Evolutionary conservation across 2,329 filamentous ascomycete species (phyloP).

Genomic region (Talaromyces piceae): DNA sequence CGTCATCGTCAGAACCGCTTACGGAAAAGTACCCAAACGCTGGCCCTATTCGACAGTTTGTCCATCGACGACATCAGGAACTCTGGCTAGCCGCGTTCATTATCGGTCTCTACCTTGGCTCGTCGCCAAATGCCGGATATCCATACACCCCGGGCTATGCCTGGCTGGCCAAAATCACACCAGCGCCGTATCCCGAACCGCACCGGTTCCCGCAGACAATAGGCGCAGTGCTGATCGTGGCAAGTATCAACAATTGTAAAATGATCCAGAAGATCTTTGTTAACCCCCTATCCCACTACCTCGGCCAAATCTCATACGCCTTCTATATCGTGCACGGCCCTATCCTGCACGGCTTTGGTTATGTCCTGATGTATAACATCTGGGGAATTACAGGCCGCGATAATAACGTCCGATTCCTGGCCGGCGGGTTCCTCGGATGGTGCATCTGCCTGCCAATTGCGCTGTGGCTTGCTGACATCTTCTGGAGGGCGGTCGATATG

Average conservation of each 20-base stretch:
- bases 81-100: slow-evolving; percentile 33
- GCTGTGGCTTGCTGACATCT: slow-evolving; percentile 52
- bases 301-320: slow-evolving; percentile 42
- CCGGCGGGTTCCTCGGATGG: slow-evolving; percentile 35
- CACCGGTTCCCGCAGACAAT: slow-evolving; percentile 40
- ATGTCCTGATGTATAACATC: slow-evolving; percentile 36
- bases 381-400: slow-evolving; percentile 34
- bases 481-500: slow-evolving; percentile 51
- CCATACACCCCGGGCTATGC: slow-evolving; percentile 37
- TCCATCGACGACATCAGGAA: slow-evolving; percentile 21
- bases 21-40: slow-evolving; percentile 23
- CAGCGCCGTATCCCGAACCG: slow-evolving; percentile 34
- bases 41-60: slow-evolving; percentile 11
- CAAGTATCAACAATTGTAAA: slow-evolving; percentile 34
- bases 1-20: slow-evolving; percentile 16
- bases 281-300: slow-evolving; percentile 36
- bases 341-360: slow-evolving; percentile 36
- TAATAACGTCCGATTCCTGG: slow-evolving; percentile 31
- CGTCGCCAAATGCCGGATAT: slow-evolving; percentile 33
- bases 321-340: slow-evolving; percentile 43
- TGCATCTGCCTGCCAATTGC: slow-evolving; percentile 33
- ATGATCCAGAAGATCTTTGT: slow-evolving; percentile 37
- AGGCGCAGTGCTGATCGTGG: slow-evolving; percentile 36
- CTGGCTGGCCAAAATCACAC: slow-evolving; percentile 33
- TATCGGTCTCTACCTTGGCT: slow-evolving; percentile 36